Evolutionary conservation across 2,329 filamentous ascomycete species (phyloP).

Genomic region (Chrysoporthe puriensis): DNA sequence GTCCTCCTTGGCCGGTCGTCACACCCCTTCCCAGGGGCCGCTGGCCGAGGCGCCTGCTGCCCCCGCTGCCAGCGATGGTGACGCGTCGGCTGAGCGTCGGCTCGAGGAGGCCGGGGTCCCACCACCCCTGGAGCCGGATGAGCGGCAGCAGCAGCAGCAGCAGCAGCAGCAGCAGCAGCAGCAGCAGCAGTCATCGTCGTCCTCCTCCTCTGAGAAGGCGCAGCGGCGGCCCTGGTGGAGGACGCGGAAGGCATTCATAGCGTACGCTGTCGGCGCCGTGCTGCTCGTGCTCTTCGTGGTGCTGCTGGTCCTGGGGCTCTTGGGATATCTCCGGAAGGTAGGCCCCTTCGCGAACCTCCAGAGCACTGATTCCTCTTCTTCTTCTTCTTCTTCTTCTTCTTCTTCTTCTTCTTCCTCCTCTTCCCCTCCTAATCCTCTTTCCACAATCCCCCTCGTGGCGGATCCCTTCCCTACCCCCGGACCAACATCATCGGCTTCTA

Average conservation of each 20-base stretch:
- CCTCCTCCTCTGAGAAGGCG: neutral
- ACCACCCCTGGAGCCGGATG: neutral
- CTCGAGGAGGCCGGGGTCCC: conserved; percentile 13
- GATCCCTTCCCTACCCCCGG: conserved; percentile 7
- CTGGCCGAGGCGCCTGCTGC: neutral
- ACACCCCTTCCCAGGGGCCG: neutral
- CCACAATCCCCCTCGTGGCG: conserved; percentile 19
- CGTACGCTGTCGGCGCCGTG: conserved; percentile 15
- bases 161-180: conserved; percentile 12
- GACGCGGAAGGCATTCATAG: conserved; percentile 19
- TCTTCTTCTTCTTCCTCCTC: conserved; percentile 16
- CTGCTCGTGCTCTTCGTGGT: conserved; percentile 24
- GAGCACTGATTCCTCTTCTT: conserved; percentile 6
- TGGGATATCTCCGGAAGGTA: conserved; percentile 29
- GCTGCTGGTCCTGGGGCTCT: conserved; percentile 27
- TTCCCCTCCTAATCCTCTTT: conserved; percentile 20
- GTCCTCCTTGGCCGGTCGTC: conserved; percentile 15
- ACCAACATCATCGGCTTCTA: conserved; percentile 6
- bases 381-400: conserved; percentile 16
- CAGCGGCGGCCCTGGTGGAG: conserved; percentile 26
- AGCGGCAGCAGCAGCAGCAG: conserved; percentile 8
- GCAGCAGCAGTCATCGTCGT: conserved; percentile 1
- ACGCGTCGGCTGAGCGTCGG: conserved; percentile 6
- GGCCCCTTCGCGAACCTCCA: conserved; percentile 23
- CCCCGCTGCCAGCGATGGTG: conserved; percentile 7